Base-by-base conservation (phyloP, 345 rosid genomes). In the Arabidopsis suecica region DNA sequence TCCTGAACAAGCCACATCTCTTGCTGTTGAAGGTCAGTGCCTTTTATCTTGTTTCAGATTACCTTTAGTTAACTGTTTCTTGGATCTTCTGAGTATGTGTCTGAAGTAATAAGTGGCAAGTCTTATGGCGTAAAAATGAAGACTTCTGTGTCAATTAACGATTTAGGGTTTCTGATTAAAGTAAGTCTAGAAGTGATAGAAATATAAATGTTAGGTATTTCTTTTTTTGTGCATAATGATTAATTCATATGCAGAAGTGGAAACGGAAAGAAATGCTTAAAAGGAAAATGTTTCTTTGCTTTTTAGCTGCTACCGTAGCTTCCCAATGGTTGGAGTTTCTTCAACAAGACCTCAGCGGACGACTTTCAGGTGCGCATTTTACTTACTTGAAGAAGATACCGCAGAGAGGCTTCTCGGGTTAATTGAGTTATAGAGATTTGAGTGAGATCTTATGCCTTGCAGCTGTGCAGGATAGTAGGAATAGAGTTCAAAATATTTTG, bases 271-370 rank as follows among this genome's bases (percentile, higher is more conserved):
- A 77, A 60, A 71, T 65, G 59, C 66, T 80, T 65, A 66, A 65
- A 67, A 68, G 72, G 79, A 69, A 59, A 38, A 53, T 68, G 68
- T 34, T 58, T 57, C 64, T 72, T 79, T 79, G 69, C 48, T 61
- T 82, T 85, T 65, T 90, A 93, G 98, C 96, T 83, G 99, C 99
- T 40, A 85, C 81, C 20, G 89, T 92, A 62, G 96, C 98, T 68
- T 86, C 98, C 28, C 97, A 92, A 69, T 95, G 99, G 99, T 71
- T 95, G 84, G 94, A 92, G 18, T 91, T 90, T 79, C 91, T 95
- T 75, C 87, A 90, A 66, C 99, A 95, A 81, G 97, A 95, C 85
- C 84, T 93, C 60, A 90, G 82, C 68, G 97, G 97, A 64, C 91
- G 98, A 16, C 88, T 96, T 65, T 81, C 91, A 72, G 99, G 99